phyloP scores from a whole-genome alignment of 2,329 filamentous ascomycete species.

The Microcera coccophila region DNA sequence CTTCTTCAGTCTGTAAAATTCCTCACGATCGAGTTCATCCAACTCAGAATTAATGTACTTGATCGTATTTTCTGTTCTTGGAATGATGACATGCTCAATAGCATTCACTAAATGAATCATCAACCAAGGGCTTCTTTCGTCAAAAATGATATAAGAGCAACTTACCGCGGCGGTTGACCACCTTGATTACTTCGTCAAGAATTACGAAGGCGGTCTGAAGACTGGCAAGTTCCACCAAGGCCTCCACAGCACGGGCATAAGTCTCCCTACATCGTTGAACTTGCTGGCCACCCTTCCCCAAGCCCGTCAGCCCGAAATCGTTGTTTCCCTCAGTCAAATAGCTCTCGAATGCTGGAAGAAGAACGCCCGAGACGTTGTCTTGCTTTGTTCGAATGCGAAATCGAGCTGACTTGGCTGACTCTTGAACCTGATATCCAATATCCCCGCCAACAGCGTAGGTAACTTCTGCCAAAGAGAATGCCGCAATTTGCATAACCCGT shows the following conservation, averaged over 20 bases:
- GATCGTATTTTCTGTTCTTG: constrained; percentile 98
- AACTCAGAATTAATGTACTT: constrained; percentile 99
- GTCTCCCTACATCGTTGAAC: constrained; percentile 94
- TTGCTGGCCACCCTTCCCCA: constrained; percentile 96
- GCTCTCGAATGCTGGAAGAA: constrained; percentile 90
- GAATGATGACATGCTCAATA: constrained; percentile 96
- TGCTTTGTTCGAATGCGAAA: constrained; percentile 94
- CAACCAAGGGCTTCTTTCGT: no score
- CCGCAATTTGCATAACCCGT: constrained; percentile 97
- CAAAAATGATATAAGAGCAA: constrained; percentile 3
- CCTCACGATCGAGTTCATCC: constrained; percentile 94
- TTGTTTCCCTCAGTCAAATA: constrained; percentile 85
- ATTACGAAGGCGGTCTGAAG: constrained; percentile 97
- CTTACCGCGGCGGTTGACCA: constrained; percentile 89
- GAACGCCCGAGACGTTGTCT: constrained; percentile 96
- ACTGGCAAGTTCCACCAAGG: constrained; percentile 89
- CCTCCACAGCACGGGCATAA: constrained; percentile 92
- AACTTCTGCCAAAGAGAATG: constrained; percentile 95
- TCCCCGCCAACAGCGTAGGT: constrained; percentile 95
- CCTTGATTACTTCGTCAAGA: constrained; percentile 97
- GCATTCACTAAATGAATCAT: constrained; percentile 86
- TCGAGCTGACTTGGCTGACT: constrained; percentile 86
- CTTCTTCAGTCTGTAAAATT: constrained; percentile 98
- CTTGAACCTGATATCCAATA: constrained; percentile 95
- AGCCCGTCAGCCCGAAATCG: constrained; percentile 91